Conservation (phyloP, 2,329 filamentous ascomycete species). For the Orbilia javanica region DNA sequence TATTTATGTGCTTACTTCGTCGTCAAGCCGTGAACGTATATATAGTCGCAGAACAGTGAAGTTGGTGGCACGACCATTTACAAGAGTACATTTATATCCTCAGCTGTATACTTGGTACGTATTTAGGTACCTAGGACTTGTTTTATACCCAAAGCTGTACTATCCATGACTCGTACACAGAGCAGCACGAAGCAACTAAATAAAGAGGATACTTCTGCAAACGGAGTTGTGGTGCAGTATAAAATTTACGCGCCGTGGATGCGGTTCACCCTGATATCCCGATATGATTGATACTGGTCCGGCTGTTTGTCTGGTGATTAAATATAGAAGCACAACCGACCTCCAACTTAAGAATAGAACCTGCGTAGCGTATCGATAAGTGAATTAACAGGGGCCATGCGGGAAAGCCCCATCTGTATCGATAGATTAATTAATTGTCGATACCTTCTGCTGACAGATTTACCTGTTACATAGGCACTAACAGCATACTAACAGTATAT, state of each 20-base stretch:
- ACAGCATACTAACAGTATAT: background rate
- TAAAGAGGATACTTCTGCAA: background rate
- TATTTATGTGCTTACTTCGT: background rate
- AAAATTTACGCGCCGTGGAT: slow-evolving; percentile 13
- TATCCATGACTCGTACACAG: background rate
- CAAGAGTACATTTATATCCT: slow-evolving; percentile 18
- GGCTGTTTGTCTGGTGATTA: slow-evolving; percentile 1
- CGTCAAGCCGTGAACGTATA: background rate
- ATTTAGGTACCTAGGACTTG: too few species aligned
- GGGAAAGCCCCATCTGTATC: background rate
- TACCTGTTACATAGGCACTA: slow-evolving; percentile 5
- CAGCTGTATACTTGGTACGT: too few species aligned
- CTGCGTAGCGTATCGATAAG: background rate
- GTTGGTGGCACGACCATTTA: slow-evolving; percentile 17
- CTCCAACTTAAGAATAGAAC: slow-evolving; percentile 2
- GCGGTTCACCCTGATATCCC: background rate
- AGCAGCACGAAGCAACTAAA: background rate
- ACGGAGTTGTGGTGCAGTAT: background rate
- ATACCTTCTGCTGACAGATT: slow-evolving; percentile 13
- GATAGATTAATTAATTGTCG: background rate
- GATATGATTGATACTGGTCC: background rate
- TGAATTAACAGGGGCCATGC: background rate
- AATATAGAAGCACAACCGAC: slow-evolving; percentile 11
- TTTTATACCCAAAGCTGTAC: too few species aligned
- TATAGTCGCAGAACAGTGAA: background rate